A percentile compares a stretch with the other conserved stretches of the same genome.
Conservation (phyloP, 495 filamentous ascomycete species). For the Friedmanniomyces simplex region DNA sequence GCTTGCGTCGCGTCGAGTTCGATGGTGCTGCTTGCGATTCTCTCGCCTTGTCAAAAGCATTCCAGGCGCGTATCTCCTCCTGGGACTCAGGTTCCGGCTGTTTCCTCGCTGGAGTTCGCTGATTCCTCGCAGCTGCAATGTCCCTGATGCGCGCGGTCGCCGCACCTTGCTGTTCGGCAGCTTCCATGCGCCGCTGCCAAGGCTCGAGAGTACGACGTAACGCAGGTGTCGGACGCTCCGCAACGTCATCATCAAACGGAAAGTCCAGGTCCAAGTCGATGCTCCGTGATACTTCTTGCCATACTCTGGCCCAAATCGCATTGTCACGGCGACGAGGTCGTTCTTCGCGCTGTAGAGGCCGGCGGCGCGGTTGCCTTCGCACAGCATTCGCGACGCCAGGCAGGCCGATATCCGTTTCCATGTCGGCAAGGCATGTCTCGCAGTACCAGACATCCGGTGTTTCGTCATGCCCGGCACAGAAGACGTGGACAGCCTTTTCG, state of each 20-base stretch:
- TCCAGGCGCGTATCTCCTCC: slow-evolving; percentile 80
- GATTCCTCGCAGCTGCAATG: slow-evolving; percentile 32
- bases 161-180: slow-evolving; percentile 62
- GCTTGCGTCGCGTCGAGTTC: slow-evolving; percentile 47
- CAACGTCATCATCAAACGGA: slow-evolving; percentile 64
- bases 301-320: slow-evolving; percentile 51
- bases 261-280: slow-evolving; percentile 80
- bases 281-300: slow-evolving; percentile 54
- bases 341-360: not conserved
- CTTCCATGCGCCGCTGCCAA: slow-evolving; percentile 71
- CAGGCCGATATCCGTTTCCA: slow-evolving; percentile 30
- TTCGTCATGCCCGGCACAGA: slow-evolving; percentile 68
- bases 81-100: slow-evolving; percentile 52
- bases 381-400: slow-evolving; percentile 4
- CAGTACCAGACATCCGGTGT: slow-evolving; percentile 83
- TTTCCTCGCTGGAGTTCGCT: slow-evolving; percentile 29
- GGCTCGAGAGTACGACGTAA: slow-evolving; percentile 56
- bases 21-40: slow-evolving; percentile 42
- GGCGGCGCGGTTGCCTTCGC: not conserved
- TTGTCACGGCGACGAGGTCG: slow-evolving; percentile 20
- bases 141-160: slow-evolving; percentile 49
- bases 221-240: slow-evolving; percentile 39
- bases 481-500: slow-evolving; percentile 71
- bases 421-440: slow-evolving; percentile 53
- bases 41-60: slow-evolving; percentile 72